These are phyloP conservation scores for Colletotrichum nymphaeae DNA, from an alignment of 2,329 filamentous ascomycete species.

Conservation along the genomic window DNA sequence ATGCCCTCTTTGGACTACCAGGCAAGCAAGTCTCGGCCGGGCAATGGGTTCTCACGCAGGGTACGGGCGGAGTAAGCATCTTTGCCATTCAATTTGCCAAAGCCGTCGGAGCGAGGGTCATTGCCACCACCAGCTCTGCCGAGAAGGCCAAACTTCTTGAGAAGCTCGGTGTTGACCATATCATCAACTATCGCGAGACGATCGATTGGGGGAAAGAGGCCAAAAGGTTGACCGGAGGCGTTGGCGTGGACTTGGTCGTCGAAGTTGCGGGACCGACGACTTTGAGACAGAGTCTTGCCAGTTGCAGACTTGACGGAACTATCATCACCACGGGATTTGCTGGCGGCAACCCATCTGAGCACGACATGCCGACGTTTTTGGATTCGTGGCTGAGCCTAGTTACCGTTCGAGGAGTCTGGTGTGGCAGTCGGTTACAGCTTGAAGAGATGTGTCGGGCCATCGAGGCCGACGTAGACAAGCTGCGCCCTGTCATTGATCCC, in stretches of 20 bases:
- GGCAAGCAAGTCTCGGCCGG: constrained; percentile 47
- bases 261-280: constrained; percentile 54
- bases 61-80: constrained; percentile 55
- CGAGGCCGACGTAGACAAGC: constrained; percentile 54
- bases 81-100: constrained; percentile 55
- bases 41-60: constrained; percentile 52
- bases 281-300: constrained; percentile 52
- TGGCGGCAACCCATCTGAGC: constrained; percentile 40
- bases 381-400: constrained; percentile 48
- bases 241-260: constrained; percentile 55
- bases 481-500: constrained; percentile 56
- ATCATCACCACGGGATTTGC: constrained; percentile 51
- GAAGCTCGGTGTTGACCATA: constrained; percentile 53
- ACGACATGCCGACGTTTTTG: constrained; percentile 40
- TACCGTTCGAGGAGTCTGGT: constrained; percentile 58
- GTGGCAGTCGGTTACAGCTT: constrained; percentile 59
- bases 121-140: constrained; percentile 56
- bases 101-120: constrained; percentile 52
- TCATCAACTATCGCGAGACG: constrained; percentile 56
- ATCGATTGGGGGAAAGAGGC: constrained; percentile 53
- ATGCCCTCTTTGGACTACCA: constrained; percentile 64
- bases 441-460: constrained; percentile 61
- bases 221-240: constrained; percentile 47
- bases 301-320: constrained; percentile 53
- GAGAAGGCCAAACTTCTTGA: constrained; percentile 55